Base-by-base conservation (phyloP, 1,284 basidiomycete species). In the Veloporphyrellus conicus region DNA sequence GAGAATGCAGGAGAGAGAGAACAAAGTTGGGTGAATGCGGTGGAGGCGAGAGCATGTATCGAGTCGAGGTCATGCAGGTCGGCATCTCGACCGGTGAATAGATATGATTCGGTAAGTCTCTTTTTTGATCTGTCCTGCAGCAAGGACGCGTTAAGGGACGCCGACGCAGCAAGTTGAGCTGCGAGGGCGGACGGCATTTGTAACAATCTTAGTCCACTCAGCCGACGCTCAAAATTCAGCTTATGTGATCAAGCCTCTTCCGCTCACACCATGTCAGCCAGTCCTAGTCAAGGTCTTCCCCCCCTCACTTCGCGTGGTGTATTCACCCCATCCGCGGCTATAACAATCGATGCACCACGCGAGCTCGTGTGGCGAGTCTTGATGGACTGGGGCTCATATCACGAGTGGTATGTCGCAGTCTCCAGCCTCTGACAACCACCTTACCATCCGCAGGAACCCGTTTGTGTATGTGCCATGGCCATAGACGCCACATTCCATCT, bases 21-120 rank as follows among this genome's bases (percentile, higher is more conserved):
- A 20, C 80, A 69, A 12, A 98, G 77, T 57, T 94, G 88, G 12
- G 84, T 69, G 61, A 92, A 86, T 12, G 90, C 93, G 64, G 90
- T 93, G 50, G 79, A 71, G 11, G 80, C 93, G 14, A 99, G 78
- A 0, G 90, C 83, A 60, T 90, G 81, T 39, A 99, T 81, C 14
- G 93, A 83, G 63, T 93, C 88, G 50, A 94, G 75, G 66, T 95
- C 92, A 62, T 95, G 84, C 32, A 81, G 72, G 52, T 86, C 81
- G 12, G 92, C 90, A 49, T 92, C 87, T 48, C 78, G 75, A 20
- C 84, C 78, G 20, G 87, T 83, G 69, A 97, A 99, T 43, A 99
- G 82, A 73, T 97, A 99, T 0, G 79, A 85, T 60, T 82, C 76
- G 8, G 74, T 69, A 29, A 78, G 63, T 68, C 79, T 78, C 61